Evolutionary conservation across 805 yeast species (phyloP), one percentile per base, ranked within the genome.

Genomic region (Candida tibetensis): DNA sequence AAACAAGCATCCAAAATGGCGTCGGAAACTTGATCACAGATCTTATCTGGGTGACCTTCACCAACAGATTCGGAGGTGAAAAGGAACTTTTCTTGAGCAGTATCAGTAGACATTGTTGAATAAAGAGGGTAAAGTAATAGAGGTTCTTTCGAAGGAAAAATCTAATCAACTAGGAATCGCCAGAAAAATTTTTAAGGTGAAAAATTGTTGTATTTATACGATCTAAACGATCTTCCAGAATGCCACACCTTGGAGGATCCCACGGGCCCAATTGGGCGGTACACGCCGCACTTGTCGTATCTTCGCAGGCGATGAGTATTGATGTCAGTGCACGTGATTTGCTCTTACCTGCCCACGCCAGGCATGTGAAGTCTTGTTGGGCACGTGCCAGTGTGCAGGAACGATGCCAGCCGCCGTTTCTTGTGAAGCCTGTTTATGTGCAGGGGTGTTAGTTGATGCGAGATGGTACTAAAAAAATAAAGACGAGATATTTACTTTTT

Each of bases 21-120:
- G 65, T 93, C 99, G 41, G 95, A 85, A 53, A 93, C 96, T 78
- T 93, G 99, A 73, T 93, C 99, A 76, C 99, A 95, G 72, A 85
- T 85, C 79, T 85, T 85, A 67, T 85, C 95, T 63, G 95, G 95
- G 78, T 85, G 95, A 62, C 95, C 95, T 71, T 85, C 95, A 76
- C 95, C 95, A 53, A 85, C 95, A 53, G 93, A 85, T 71, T 85
- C 95, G 52, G 93, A 85, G 56, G 91, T 84, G 63, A 80, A 81
- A 52, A 79, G 74, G 62, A 80, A 81, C 34, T 57, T 66, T 53
- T 66, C 72, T 18, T 32, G 38, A 31, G 42, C 35, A 21, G 28
- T 10, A 10, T 21, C 29, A 27, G 39, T 32, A 21, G 44, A 40
- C 44, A 40, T 40, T 18, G 34, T 29, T 22, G 29, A 31, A 23